These are phyloP conservation scores for Cutaneotrichosporon sp. DNA, from an alignment of 1,284 basidiomycete species.

Conservation along the genomic window DNA sequence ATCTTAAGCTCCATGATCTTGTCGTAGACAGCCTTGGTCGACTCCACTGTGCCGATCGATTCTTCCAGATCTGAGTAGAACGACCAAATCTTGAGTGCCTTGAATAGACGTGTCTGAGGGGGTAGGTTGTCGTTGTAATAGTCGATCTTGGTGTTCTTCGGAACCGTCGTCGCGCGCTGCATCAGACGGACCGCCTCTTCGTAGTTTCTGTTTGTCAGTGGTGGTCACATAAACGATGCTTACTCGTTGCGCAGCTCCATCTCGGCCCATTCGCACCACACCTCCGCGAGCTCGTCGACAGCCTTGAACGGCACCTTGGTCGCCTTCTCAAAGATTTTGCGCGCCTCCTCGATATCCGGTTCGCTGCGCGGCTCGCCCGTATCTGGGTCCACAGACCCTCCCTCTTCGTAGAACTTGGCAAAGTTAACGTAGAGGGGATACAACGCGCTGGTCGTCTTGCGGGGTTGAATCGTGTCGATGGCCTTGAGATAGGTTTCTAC, in stretches of 20 bases:
- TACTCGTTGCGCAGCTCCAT: conserved; percentile 94
- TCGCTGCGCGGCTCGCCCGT: conserved; percentile 63
- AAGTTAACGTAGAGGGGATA: conserved; percentile 92
- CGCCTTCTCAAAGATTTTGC: conserved; percentile 88
- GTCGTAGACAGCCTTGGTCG: conserved; percentile 90
- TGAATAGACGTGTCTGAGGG: conserved; percentile 87
- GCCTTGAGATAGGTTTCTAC: conserved; percentile 89
- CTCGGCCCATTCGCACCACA: conserved; percentile 99
- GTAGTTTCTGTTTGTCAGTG: conserved; percentile 66
- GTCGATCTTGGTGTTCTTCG: conserved; percentile 82
- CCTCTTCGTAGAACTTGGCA: conserved; percentile 95
- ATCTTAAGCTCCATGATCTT: conserved; percentile 95
- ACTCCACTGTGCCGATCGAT: conserved; percentile 88
- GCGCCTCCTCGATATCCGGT: conserved; percentile 73
- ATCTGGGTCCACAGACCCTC: conserved; percentile 58
- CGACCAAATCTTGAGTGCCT: conserved; percentile 96
- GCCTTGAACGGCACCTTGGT: conserved; percentile 85
- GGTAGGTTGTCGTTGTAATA: conserved; percentile 91
- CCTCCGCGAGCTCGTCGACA: conserved; percentile 97
- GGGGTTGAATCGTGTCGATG: conserved; percentile 79
- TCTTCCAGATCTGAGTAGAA: conserved; percentile 98
- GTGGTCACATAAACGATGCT: conserved; percentile 42
- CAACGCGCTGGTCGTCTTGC: conserved; percentile 85
- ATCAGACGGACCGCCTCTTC: conserved; percentile 91
- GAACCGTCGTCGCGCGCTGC: conserved; percentile 88